Evolutionary conservation across 306 rosid species (phyloP).

Genomic region (Castanea mollissima): DNA sequence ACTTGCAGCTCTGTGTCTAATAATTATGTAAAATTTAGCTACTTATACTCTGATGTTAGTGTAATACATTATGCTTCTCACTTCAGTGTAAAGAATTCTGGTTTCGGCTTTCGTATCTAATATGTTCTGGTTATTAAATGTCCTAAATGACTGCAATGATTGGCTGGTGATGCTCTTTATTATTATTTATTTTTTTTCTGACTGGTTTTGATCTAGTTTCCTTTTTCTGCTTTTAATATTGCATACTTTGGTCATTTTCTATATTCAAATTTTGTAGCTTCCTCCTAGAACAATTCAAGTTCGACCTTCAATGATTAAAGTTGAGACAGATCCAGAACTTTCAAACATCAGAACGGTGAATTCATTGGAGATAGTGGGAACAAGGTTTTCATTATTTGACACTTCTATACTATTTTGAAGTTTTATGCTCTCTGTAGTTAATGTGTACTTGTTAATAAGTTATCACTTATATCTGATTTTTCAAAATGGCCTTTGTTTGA

Average conservation of each 20-base stretch:
- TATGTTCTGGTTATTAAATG: not conserved
- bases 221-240: not conserved
- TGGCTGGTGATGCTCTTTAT: not conserved
- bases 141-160: not conserved
- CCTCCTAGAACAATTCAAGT: slow-evolving; percentile 59
- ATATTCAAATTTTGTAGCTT: slow-evolving; percentile 46
- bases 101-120: not conserved
- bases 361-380: slow-evolving; percentile 68
- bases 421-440: not conserved
- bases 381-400: slow-evolving; percentile 48
- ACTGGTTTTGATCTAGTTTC: not conserved
- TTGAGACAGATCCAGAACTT: slow-evolving; percentile 31
- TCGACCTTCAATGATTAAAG: slow-evolving; percentile 76
- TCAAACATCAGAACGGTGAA: slow-evolving; percentile 32
- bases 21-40: no score
- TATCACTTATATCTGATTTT: not conserved
- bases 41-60: no score
- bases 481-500: not conserved
- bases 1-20: not conserved
- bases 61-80: not conserved
- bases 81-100: not conserved
- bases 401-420: not conserved
- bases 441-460: not conserved
- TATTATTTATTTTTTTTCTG: not conserved
- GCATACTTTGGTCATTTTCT: not conserved